These are phyloP conservation scores for Talaromyces amestolkiae DNA, from an alignment of 2,329 filamentous ascomycete species.

Conservation along the genomic window DNA sequence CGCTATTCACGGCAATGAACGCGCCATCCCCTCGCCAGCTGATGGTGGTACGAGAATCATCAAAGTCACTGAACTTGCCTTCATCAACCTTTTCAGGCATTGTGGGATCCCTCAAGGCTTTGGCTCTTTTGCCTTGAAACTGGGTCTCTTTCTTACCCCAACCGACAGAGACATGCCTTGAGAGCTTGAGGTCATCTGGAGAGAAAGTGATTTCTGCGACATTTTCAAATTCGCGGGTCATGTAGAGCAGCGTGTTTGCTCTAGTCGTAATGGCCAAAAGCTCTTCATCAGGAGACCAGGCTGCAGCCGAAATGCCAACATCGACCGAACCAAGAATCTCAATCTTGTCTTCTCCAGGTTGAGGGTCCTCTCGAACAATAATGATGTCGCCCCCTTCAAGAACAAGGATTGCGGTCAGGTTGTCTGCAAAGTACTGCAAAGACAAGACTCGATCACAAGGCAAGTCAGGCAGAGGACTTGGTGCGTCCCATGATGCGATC, in stretches of 20 bases:
- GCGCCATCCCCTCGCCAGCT: slow-evolving; percentile 95
- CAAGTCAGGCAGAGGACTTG: slow-evolving; percentile 73
- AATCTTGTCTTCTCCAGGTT: slow-evolving; percentile 70
- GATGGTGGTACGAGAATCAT: slow-evolving; percentile 69
- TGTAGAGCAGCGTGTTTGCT: slow-evolving; percentile 76
- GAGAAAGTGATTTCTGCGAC: slow-evolving; percentile 72
- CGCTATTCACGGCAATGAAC: slow-evolving; percentile 79
- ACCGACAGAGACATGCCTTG: slow-evolving; percentile 90
- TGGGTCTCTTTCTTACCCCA: slow-evolving; percentile 99
- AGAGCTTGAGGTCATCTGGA: slow-evolving; percentile 76
- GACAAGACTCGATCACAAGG: slow-evolving; percentile 71
- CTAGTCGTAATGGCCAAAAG: slow-evolving; percentile 79
- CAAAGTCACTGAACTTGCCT: slow-evolving; percentile 70
- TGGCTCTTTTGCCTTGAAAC: slow-evolving; percentile 87
- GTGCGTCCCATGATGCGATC: slow-evolving; percentile 86
- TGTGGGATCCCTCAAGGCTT: slow-evolving; percentile 85
- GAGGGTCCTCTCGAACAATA: slow-evolving; percentile 70
- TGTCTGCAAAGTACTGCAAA: slow-evolving; percentile 83
- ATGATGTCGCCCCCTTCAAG: slow-evolving; percentile 89
- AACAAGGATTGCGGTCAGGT: slow-evolving; percentile 72
- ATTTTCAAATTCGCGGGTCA: slow-evolving; percentile 87
- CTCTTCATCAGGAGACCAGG: slow-evolving; percentile 95
- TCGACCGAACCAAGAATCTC: slow-evolving; percentile 96
- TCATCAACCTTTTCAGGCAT: slow-evolving; percentile 90
- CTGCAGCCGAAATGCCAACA: slow-evolving; percentile 81